A percentile compares a stretch with the other conserved stretches of the same genome.
These are phyloP conservation scores for Entomortierella beljakovae DNA, from an alignment of 192 early-diverging fungal species.

Conservation along the genomic window DNA sequence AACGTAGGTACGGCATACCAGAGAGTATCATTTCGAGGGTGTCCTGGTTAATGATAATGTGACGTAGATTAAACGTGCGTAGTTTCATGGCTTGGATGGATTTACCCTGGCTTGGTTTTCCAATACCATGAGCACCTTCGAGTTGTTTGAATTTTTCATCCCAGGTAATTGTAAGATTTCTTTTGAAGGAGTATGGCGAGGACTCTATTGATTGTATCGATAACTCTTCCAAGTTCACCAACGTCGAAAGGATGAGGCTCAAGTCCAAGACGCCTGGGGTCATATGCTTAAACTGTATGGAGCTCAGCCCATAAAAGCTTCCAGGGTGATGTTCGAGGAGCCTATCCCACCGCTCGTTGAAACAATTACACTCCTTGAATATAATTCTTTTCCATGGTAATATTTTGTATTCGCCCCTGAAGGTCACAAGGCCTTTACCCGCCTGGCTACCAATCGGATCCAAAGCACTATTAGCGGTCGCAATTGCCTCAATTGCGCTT, in stretches of 20 bases:
- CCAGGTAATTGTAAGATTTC: constrained; percentile 13
- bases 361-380: constrained; percentile 1
- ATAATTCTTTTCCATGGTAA: constrained; percentile 9
- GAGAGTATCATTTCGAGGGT: not conserved
- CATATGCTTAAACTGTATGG: constrained; percentile 9
- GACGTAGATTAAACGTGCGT: not conserved
- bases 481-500: not conserved
- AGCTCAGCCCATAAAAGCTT: not conserved
- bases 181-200: not conserved
- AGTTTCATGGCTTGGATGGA: not conserved
- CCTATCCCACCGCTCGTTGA: not conserved
- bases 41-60: not conserved
- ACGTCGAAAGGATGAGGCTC: not conserved
- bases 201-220: constrained; percentile 2
- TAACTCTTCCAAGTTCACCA: constrained; percentile 3
- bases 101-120: not conserved
- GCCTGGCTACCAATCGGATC: too few species aligned
- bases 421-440: not conserved
- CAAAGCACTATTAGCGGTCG: not conserved
- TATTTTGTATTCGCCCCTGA: too few species aligned
- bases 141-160: not conserved
- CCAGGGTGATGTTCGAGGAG: not conserved
- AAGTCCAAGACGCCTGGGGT: constrained; percentile 10
- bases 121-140: not conserved
- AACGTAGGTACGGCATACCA: constrained; percentile 1